Base-by-base conservation (phyloP, 2,329 filamentous ascomycete genomes). In the Niveomyces coronatus region DNA sequence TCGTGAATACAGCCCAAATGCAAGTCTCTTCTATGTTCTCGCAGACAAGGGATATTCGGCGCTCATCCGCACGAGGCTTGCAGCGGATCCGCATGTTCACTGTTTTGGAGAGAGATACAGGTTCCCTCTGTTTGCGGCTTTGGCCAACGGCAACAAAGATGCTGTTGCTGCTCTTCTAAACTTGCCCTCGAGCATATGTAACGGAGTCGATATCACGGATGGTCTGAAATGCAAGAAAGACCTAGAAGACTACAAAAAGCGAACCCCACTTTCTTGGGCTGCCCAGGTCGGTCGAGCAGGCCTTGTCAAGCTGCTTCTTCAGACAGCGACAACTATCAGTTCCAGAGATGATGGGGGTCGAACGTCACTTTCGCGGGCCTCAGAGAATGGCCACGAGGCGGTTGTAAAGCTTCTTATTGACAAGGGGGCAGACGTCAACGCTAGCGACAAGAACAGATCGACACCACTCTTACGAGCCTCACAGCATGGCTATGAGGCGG, bases 1-100 rank as follows among this genome's bases (percentile, higher is more conserved):
- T 9, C 47, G 52, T 3, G 45, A 45, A 27, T 57, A 61, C 39
- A 49, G 42, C 1, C 2, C 20, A 2, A 23, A 45, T 16, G 49
- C 45, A 6, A 58, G 41, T 17, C 39, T 58, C 0, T 31, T 54
- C 7, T 65, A 67, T 34, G 44, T 65, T 4, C 47, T 64, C 15
- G 58, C 62, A 4, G 58, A 51, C 1, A 39, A 40, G 15, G 47
- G 42, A 0, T 40, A 47, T 16, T 31, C 42, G 11, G 46, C 44
- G 2, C 53, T 61, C 2, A 54, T 64, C 44, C 47, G 44, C 41
- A 48, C 51, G 9, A 39, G 44, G 32, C 42, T 52, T 10, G 38
- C 47, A 17, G 45, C 26, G 1, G 24, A 42, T 4, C 43, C 36
- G 0, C 49, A 42, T 23, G 38, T 56, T 32, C 43, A 53, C 0